These are phyloP conservation scores for Cucurbita maxima DNA, from an alignment of 306 rosid genomes.

Conservation along the genomic window DNA sequence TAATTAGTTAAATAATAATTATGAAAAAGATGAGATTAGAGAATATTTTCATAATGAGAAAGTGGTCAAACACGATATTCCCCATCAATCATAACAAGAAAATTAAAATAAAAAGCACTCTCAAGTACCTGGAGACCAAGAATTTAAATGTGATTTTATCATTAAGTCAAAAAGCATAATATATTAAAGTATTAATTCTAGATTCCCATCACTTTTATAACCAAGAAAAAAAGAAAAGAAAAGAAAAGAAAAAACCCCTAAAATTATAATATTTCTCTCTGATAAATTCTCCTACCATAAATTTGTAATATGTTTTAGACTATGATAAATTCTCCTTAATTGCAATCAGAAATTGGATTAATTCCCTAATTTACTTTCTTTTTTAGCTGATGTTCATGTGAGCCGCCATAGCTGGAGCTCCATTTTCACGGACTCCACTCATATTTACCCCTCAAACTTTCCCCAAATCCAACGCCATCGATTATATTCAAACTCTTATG, in stretches of 20 bases:
- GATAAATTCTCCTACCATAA: not conserved
- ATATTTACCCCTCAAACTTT: slow-evolving; percentile 13
- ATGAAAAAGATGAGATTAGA: too few species aligned
- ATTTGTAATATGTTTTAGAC: not conserved
- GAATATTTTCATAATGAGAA: not conserved
- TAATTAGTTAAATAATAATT: too few species aligned
- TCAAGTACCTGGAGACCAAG: not conserved
- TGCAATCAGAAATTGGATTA: too few species aligned
- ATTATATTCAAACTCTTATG: slow-evolving; percentile 21
- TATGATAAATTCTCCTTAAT: not conserved
- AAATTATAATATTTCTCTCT: not conserved
- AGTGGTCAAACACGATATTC: not conserved
- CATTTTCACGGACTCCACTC: slow-evolving; percentile 14
- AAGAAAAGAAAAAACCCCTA: not conserved
- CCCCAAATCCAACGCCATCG: slow-evolving; percentile 27
- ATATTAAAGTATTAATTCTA: not conserved
- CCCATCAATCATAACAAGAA: not conserved
- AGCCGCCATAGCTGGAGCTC: slow-evolving; percentile 25
- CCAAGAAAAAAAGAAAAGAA: not conserved
- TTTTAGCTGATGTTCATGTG: not conserved
- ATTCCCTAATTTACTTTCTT: too few species aligned
- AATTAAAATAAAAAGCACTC: not conserved
- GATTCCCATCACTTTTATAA: not conserved
- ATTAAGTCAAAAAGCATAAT: not conserved
- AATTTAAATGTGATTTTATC: not conserved